Evolutionary conservation across 2,329 filamentous ascomycete genomes (phyloP).

Genomic region (Penicillium sp.): DNA sequence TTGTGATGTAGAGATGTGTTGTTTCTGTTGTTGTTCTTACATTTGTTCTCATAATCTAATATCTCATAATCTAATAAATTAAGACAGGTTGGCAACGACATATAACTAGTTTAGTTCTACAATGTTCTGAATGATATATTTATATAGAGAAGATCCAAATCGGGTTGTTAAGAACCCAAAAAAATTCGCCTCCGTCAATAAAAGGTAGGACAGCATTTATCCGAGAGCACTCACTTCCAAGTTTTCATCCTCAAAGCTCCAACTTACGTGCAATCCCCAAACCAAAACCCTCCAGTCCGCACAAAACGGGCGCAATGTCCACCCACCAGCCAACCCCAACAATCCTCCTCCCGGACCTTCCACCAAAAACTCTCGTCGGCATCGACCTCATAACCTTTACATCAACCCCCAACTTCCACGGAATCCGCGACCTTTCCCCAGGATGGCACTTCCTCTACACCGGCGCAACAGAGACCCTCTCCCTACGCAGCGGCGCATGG

Average conservation of each 20-base stretch:
- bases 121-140: background rate
- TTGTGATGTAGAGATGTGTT: background rate
- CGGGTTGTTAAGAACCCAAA: background rate
- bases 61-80: background rate
- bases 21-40: no score
- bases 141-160: background rate
- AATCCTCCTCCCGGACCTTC: constrained; percentile 46
- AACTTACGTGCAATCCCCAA: no score
- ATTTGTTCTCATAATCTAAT: no score
- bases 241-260: background rate
- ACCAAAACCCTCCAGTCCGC: background rate
- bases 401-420: constrained; percentile 59
- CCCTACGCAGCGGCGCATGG: constrained; percentile 62
- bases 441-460: constrained; percentile 64
- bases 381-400: constrained; percentile 60
- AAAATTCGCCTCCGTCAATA: constrained; percentile 4
- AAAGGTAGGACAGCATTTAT: background rate
- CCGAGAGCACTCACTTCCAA: background rate
- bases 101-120: background rate
- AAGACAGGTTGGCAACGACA: background rate
- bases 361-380: constrained; percentile 50
- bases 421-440: constrained; percentile 57
- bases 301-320: constrained; percentile 13
- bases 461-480: constrained; percentile 56
- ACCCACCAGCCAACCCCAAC: constrained; percentile 37